A percentile compares a stretch with the other conserved stretches of the same genome.
phyloP scores from a whole-genome alignment of 352 stramenopile species.

The Globisporangium alternatum region DNA sequence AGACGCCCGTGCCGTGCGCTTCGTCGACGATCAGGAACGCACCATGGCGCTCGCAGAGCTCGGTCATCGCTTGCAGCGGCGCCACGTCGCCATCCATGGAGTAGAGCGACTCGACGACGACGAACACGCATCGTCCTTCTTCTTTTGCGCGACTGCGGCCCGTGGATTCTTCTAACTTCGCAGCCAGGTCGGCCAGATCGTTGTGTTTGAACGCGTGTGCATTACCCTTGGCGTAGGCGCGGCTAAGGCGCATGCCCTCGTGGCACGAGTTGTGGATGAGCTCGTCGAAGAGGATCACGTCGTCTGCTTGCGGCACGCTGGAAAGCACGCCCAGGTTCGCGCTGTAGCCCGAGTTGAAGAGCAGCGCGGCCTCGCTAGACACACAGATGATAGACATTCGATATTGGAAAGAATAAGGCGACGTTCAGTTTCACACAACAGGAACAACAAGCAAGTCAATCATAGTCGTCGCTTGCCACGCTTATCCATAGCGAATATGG shows the following conservation, averaged over 20 bases:
- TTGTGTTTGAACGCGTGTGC: conserved; percentile 90
- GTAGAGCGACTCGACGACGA: conserved; percentile 98
- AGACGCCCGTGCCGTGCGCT: conserved; percentile 92
- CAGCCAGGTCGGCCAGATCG: conserved; percentile 76
- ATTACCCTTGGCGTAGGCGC: conserved; percentile 44
- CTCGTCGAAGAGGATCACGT: conserved; percentile 96
- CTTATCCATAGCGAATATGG: neutral
- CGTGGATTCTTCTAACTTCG: conserved; percentile 44
- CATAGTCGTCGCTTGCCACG: neutral
- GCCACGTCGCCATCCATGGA: conserved; percentile 98
- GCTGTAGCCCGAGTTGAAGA: conserved; percentile 97
- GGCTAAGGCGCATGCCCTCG: conserved; percentile 91
- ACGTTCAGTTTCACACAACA: neutral
- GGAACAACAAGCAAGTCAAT: neutral
- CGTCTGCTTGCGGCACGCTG: conserved; percentile 84
- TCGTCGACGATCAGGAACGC: conserved; percentile 96
- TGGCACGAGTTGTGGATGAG: conserved; percentile 96
- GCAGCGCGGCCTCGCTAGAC: conserved; percentile 78
- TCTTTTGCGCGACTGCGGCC: neutral
- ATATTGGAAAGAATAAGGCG: conserved; percentile 15
- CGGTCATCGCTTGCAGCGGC: conserved; percentile 83
- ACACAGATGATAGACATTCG: neutral
- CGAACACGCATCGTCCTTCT: conserved; percentile 68
- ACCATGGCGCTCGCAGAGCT: conserved; percentile 71
- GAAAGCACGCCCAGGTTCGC: conserved; percentile 94